Evolutionary conservation across 1,284 basidiomycete genomes (phyloP), one percentile per base, ranked within the genome.

Genomic region (Naganishia sp.): DNA sequence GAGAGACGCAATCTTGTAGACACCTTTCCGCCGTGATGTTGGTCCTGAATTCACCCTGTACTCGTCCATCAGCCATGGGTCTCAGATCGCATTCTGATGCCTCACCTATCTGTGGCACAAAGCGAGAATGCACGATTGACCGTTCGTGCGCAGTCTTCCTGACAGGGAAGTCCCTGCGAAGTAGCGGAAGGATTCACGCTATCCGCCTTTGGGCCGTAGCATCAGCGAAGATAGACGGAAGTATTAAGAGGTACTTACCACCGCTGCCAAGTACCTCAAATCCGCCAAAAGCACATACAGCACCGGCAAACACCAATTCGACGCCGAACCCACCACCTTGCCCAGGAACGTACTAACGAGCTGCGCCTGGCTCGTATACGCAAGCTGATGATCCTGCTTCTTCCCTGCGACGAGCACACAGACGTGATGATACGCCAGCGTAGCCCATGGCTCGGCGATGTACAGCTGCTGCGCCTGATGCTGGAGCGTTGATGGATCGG

Each of bases 1-100:
- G 68, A 96, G 82, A 7, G 89, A 90, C 0, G 94, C 94, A n/a
- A 96, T 86, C 73, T 94, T 92, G 80, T 98, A 99, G 0, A 94
- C 87, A 2, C 94, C 95, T 87, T 88, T 93, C 79, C 93, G 92
- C 63, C 92, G 83, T n/a, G 90, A 92, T 75, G 90, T 86, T 2
- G 84, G 81, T 31, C 86, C 82, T 65, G 88, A 84, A 64, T 88
- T 89, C 64, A 80, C 83, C 72, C 89, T 87, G 70, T 53, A 6
- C 11, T 15, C 15, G 45, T 33, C 50, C 13, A n/a, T 53, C 50
- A 53, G 50, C 13, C 31, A 10, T 25, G 25, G 16, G 1, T 28
- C 15, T 7, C 50, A 1, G 3, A 4, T 39, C 36, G 36, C 36
- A 10, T 39, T 9, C 7, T 39, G 10, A 64, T 59, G 2, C 65